Evolutionary conservation across 164 flowering plant genomes (phyloP).

Genomic region (Aristolochia contorta): DNA sequence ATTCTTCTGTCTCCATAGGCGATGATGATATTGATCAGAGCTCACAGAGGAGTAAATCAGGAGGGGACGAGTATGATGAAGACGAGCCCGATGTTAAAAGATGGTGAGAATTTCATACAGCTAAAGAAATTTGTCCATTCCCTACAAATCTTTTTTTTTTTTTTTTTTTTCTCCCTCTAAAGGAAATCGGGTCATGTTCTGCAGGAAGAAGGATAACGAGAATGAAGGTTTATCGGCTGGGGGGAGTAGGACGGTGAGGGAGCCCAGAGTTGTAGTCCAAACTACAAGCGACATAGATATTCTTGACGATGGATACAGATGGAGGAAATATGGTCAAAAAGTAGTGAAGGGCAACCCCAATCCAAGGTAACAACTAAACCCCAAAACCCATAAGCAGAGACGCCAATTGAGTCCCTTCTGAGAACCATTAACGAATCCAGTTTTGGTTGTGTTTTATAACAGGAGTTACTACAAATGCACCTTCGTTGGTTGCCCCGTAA

Average conservation of each 20-base stretch:
- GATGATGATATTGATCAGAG: constrained; percentile 58
- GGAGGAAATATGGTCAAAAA: constrained; percentile 96
- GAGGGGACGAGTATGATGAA: constrained; percentile 50
- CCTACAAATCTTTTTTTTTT: background rate
- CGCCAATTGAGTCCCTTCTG: no score
- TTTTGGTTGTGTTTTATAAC: background rate
- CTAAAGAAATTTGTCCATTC: background rate
- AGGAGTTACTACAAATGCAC: constrained; percentile 97
- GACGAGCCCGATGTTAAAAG: constrained; percentile 71
- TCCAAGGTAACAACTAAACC: constrained; percentile 41
- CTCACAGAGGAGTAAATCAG: constrained; percentile 46
- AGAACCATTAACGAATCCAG: no score
- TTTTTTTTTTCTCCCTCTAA: background rate
- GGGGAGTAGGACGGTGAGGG: constrained; percentile 67
- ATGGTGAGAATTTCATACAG: constrained; percentile 31
- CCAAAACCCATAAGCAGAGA: no score
- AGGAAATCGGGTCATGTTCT: constrained; percentile 1
- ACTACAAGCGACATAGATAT: constrained; percentile 86
- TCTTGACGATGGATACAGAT: constrained; percentile 84
- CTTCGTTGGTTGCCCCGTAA: constrained; percentile 50
- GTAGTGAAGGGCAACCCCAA: constrained; percentile 91
- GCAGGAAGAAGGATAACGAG: constrained; percentile 74
- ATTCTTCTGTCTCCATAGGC: constrained; percentile 56
- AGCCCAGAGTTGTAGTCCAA: constrained; percentile 84
- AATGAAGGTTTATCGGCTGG: constrained; percentile 41